Base-by-base conservation (phyloP, 106 monocot genomes). In the Platanthera zijinensis region DNA sequence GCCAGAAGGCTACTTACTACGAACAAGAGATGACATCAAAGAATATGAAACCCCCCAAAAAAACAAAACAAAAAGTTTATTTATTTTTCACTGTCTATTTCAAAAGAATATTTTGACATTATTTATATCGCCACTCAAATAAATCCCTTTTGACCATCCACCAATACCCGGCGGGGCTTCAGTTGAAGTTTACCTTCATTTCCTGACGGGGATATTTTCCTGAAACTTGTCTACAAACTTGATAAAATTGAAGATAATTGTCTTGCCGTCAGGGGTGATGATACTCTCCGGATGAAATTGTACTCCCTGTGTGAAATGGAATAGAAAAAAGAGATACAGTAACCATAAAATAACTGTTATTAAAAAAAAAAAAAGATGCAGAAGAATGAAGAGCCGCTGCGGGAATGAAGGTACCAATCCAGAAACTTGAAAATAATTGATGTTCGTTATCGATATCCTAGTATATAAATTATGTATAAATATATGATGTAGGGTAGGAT, bases 251-350 rank as follows among this genome's bases (percentile, higher is more conserved):
- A 77, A 70, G 13, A 92, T 83, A 69, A 92, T 89, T 14, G 13
- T 82, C 75, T 85, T 89, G 51, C 92, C 92, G 78, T 89, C 82
- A 6, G 78, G 79, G 0, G 89, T 92, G 61, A 92, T 89, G 81
- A 92, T 87, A 78, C 92, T 92, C 69, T 92, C 92, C 10, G 92
- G 92, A 84, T 92, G 92, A 66, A 92, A 92, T 78, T 92, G 92
- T 57, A 92, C 92, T 6, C 92, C 92, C 92, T 92, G 79, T 57
- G 10, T 8, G n/a, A n/a, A n/a, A 68, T 18, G 13, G 0, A 1
- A 68, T 32, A 11, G 68, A 39, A 21, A 62, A 0, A 62, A 62
- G 18, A 19, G 7, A 19, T 32, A 32, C 2, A 32, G 32, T 32
- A 54, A 13, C 54, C 54, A 11, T 54, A 4, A 54, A 54, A 54